A percentile compares a stretch with the other conserved stretches of the same genome.
Evolutionary conservation across 306 rosid species (phyloP).

Genomic region (Vigna hirtella): DNA sequence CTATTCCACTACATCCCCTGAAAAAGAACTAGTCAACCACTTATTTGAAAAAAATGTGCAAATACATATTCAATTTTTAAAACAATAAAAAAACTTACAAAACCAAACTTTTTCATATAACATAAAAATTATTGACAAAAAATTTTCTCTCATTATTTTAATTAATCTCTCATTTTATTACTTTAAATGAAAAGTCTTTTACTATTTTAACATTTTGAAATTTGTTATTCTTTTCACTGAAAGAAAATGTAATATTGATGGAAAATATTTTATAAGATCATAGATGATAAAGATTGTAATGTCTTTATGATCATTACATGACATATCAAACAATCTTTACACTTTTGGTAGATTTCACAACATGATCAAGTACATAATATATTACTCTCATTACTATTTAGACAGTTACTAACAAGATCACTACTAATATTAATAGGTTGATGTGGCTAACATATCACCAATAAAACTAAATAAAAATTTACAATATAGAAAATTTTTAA

Average conservation of each 20-base stretch:
- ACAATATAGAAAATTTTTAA: too few relatives aligned
- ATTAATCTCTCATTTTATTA: neutral
- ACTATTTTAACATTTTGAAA: neutral
- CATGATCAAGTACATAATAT: neutral
- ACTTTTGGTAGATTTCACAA: neutral
- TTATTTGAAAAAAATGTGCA: neutral
- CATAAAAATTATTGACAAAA: too few relatives aligned
- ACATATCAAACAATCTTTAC: neutral
- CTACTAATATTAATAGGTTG: too few relatives aligned
- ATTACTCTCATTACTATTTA: too few relatives aligned
- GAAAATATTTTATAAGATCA: neutral
- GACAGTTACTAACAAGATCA: too few relatives aligned
- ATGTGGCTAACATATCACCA: too few relatives aligned
- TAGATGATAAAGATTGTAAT: neutral
- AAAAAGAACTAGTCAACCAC: too few relatives aligned
- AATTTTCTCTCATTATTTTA: neutral
- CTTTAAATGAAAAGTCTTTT: neutral
- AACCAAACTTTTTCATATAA: neutral
- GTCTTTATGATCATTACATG: neutral
- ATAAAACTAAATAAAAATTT: too few relatives aligned
- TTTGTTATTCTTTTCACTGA: neutral
- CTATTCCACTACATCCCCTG: too few relatives aligned
- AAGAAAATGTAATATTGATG: too few relatives aligned
- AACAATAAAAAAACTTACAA: too few relatives aligned
- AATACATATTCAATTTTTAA: too few relatives aligned